A percentile compares a stretch with the other conserved stretches of the same genome.
These are phyloP conservation scores for Passiflora organensis DNA, from an alignment of 345 rosid species.

Conservation along the genomic window DNA sequence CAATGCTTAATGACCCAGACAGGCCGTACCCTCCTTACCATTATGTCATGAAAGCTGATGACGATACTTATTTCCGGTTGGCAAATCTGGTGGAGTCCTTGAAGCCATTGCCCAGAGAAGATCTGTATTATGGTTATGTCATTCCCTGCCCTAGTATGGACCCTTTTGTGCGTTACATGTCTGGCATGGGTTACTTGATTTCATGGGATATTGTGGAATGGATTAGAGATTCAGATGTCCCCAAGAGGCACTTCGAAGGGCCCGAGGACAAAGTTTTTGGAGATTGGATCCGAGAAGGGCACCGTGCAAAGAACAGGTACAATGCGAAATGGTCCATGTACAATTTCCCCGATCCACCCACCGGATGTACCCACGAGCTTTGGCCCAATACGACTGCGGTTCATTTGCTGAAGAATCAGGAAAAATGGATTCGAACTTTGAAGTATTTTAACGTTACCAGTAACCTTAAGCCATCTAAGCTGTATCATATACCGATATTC, in stretches of 20 bases:
- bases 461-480: slow-evolving; percentile 74
- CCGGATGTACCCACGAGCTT: slow-evolving; percentile 65
- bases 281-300: slow-evolving; percentile 68
- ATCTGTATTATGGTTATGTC: slow-evolving; percentile 76
- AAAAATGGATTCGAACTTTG: slow-evolving; percentile 66
- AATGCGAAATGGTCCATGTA: slow-evolving; percentile 91
- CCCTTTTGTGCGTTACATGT: slow-evolving; percentile 83
- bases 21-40: slow-evolving; percentile 63
- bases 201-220: slow-evolving; percentile 90
- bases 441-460: slow-evolving; percentile 57
- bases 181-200: slow-evolving; percentile 83
- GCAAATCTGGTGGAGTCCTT: slow-evolving; percentile 51
- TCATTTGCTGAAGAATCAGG: slow-evolving; percentile 74
- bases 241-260: slow-evolving; percentile 61
- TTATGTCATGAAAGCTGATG: slow-evolving; percentile 79
- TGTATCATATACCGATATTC: slow-evolving; percentile 53
- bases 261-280: slow-evolving; percentile 75
- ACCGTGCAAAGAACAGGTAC: slow-evolving; percentile 50
- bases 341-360: slow-evolving; percentile 58
- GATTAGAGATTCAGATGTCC: slow-evolving; percentile 66
- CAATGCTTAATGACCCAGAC: slow-evolving; percentile 36
- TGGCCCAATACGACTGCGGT: slow-evolving; percentile 75
- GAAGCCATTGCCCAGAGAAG: slow-evolving; percentile 63
- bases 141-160: slow-evolving; percentile 87
- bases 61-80: slow-evolving; percentile 60